Evolutionary conservation across 495 filamentous ascomycete genomes (phyloP).

Genomic region (Penicillium fimorum): DNA sequence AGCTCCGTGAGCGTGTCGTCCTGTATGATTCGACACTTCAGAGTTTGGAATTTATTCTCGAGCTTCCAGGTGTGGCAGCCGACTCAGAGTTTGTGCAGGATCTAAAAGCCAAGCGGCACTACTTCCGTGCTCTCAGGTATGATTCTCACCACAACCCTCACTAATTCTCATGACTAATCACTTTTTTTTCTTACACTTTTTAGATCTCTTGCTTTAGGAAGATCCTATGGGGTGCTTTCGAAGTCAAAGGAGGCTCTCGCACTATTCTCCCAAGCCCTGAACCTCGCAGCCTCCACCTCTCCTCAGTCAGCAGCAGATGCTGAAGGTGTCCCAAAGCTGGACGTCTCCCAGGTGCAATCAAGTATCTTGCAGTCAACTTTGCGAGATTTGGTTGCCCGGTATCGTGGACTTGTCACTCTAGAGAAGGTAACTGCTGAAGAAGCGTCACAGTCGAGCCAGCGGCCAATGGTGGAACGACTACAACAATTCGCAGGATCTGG

Average conservation of each 20-base stretch:
- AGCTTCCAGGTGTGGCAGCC: constrained; percentile 86
- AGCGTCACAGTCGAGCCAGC: constrained; percentile 30
- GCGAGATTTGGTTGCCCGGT: constrained; percentile 66
- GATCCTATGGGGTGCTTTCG: constrained; percentile 74
- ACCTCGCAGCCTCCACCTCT: constrained; percentile 45
- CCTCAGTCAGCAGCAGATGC: constrained; percentile 30
- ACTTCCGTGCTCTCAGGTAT: constrained; percentile 87
- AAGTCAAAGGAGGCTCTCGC: constrained; percentile 81
- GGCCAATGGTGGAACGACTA: constrained; percentile 68
- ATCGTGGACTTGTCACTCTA: constrained; percentile 80
- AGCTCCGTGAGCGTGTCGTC: constrained; percentile 81
- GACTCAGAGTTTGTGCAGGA: constrained; percentile 74
- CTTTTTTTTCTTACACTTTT: not conserved
- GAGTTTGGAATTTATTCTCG: constrained; percentile 85
- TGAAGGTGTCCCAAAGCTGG: constrained; percentile 51
- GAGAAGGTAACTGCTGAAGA: constrained; percentile 51
- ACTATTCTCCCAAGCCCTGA: constrained; percentile 67
- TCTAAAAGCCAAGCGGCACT: constrained; percentile 71
- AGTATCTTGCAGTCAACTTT: constrained; percentile 59
- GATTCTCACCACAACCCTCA: constrained; percentile 16
- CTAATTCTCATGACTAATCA: constrained; percentile 6
- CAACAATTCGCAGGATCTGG: constrained; percentile 66
- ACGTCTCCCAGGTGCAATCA: constrained; percentile 56
- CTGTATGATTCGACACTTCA: constrained; percentile 91
- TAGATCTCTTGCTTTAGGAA: constrained; percentile 81